phyloP scores from a whole-genome alignment of 2,329 filamentous ascomycete genomes.

The Zopfia rhizophila region DNA sequence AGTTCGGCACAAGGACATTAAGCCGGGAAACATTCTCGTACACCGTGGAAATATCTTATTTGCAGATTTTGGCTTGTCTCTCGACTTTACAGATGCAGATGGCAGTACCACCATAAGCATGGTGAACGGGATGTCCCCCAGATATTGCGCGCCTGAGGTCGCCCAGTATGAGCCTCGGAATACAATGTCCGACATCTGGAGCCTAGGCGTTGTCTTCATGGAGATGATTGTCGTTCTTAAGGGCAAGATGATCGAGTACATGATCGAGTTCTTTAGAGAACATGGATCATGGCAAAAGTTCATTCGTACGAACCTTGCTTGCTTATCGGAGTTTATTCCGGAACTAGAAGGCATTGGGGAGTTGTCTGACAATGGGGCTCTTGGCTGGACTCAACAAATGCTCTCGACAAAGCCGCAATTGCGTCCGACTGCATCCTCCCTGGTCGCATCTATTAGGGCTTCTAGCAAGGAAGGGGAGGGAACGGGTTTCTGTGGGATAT shows the following conservation, averaged over 20 bases:
- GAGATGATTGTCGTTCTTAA: conserved; percentile 2
- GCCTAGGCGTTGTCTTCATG: not conserved
- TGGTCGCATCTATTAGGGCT: too few species aligned
- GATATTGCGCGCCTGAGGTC: conserved; percentile 5
- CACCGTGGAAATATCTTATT: not conserved
- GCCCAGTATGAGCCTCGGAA: not conserved
- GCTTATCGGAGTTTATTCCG: too few species aligned
- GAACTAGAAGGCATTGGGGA: too few species aligned
- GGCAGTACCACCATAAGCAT: conserved; percentile 1
- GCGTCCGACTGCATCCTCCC: too few species aligned
- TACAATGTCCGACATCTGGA: not conserved
- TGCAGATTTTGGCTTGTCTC: not conserved
- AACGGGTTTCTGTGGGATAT: too few species aligned
- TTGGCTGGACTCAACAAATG: too few species aligned
- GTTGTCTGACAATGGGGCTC: too few species aligned
- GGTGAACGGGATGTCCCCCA: not conserved
- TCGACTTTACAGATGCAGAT: conserved; percentile 1
- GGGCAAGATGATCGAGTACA: not conserved
- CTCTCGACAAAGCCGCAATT: too few species aligned
- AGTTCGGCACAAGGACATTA: conserved; percentile 1
- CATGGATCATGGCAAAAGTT: too few species aligned
- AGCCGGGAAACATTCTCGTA: not conserved
- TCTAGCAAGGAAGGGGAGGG: too few species aligned
- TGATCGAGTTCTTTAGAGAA: not conserved
- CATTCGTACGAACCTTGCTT: too few species aligned